Evolutionary conservation across 306 rosid species (phyloP).

Genomic region (Cucumis hystrix): DNA sequence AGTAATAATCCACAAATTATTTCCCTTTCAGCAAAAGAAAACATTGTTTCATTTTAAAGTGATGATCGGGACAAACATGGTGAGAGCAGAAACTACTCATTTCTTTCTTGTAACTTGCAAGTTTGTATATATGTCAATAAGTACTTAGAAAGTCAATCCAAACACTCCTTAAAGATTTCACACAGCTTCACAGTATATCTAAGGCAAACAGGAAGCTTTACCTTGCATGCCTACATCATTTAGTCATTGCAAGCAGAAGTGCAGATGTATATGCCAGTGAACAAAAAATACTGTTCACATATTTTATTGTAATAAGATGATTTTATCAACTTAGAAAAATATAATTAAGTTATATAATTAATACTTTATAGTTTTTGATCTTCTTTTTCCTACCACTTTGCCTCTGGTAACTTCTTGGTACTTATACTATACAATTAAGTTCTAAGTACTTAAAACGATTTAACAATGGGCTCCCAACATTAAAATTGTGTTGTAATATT

Average conservation of each 20-base stretch:
- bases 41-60: not conserved
- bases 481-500: not conserved
- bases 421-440: not conserved
- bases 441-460: not conserved
- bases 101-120: not conserved
- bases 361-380: not conserved
- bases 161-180: not conserved
- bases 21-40: conserved; percentile 1
- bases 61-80: not conserved
- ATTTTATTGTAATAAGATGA: not conserved
- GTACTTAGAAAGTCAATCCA: too few species aligned
- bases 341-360: not conserved
- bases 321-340: not conserved
- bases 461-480: not conserved
- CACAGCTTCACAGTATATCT: not conserved
- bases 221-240: not conserved
- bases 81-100: not conserved
- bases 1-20: conserved; percentile 6
- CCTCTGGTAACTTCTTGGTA: not conserved
- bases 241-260: not conserved
- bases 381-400: not conserved
- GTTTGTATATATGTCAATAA: not conserved
- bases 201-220: not conserved
- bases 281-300: not conserved
- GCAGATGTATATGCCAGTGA: not conserved